Evolutionary conservation across 2,329 filamentous ascomycete species (phyloP).

Genomic region (Pseudofabraea citricarpa): DNA sequence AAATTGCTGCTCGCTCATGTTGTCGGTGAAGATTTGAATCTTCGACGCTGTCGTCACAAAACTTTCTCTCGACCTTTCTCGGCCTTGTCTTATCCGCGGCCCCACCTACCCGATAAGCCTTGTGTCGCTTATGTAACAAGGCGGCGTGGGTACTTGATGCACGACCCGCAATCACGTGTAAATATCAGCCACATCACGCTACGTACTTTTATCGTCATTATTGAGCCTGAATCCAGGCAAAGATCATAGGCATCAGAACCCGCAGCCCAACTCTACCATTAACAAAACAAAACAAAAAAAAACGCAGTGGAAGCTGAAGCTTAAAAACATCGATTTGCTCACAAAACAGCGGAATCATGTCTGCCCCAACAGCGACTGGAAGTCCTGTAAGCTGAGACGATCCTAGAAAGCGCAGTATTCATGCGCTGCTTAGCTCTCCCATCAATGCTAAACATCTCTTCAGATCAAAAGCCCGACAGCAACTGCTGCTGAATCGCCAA

Average conservation of each 20-base stretch:
- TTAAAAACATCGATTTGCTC: neutral
- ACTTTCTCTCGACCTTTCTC: no score
- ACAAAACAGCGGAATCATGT: conserved; percentile 30
- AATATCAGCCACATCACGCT: neutral
- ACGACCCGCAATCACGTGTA: no score
- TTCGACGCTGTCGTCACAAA: no score
- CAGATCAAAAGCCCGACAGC: conserved; percentile 18
- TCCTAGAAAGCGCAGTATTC: conserved; percentile 14
- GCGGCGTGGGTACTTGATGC: no score
- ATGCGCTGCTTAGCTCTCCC: conserved; percentile 10
- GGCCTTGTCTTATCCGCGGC: no score
- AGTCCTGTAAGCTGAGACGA: conserved; percentile 33
- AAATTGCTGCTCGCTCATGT: conserved; percentile 41
- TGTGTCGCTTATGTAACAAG: no score
- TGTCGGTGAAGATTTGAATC: no score
- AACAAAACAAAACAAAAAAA: no score
- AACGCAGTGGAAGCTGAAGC: neutral
- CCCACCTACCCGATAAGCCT: no score
- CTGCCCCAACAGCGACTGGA: conserved; percentile 34
- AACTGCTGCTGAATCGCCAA: conserved; percentile 56
- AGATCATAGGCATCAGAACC: neutral
- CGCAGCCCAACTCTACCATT: neutral
- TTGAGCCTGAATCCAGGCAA: no score
- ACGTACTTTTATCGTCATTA: neutral
- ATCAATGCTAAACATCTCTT: conserved; percentile 7